A percentile compares a stretch with the other conserved stretches of the same genome.
These are phyloP conservation scores for Fusarium marasasianum DNA, from an alignment of 2,329 filamentous ascomycete genomes.

Conservation along the genomic window DNA sequence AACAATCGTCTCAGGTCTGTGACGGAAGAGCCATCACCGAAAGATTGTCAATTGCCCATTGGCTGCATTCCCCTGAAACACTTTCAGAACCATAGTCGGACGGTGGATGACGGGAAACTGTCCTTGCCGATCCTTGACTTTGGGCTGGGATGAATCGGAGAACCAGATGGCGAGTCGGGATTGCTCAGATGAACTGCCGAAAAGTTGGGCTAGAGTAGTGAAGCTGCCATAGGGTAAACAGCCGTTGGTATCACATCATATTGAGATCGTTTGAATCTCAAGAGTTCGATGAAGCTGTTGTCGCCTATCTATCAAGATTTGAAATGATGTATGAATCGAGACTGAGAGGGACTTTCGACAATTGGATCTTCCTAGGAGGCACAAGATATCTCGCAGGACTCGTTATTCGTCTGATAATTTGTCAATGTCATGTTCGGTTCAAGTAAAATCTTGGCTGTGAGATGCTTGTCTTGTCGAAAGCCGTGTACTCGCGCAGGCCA, in stretches of 20 bases:
- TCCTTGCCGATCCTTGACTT: neutral
- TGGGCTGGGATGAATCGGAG: neutral
- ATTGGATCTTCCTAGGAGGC: rapidly evolving
- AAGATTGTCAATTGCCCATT: neutral
- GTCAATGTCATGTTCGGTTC: too few relatives aligned
- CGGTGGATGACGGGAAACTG: neutral
- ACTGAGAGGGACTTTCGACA: too few relatives aligned
- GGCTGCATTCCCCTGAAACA: neutral
- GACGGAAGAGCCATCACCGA: conserved; percentile 3
- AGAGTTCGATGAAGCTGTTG: neutral
- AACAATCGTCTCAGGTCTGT: conserved; percentile 11
- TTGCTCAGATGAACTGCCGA: neutral
- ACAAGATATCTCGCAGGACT: rapidly evolving
- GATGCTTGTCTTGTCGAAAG: neutral
- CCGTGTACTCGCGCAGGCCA: too few relatives aligned
- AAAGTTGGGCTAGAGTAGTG: neutral
- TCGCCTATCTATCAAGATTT: neutral
- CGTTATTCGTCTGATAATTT: neutral
- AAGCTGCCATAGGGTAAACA: neutral
- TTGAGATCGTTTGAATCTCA: neutral
- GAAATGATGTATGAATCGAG: neutral
- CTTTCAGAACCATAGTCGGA: neutral
- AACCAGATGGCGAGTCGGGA: neutral
- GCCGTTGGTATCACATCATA: rapidly evolving
- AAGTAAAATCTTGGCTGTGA: too few relatives aligned